Conservation (phyloP, 1,139 yeast genomes). For the Geotrichum australiense region DNA sequence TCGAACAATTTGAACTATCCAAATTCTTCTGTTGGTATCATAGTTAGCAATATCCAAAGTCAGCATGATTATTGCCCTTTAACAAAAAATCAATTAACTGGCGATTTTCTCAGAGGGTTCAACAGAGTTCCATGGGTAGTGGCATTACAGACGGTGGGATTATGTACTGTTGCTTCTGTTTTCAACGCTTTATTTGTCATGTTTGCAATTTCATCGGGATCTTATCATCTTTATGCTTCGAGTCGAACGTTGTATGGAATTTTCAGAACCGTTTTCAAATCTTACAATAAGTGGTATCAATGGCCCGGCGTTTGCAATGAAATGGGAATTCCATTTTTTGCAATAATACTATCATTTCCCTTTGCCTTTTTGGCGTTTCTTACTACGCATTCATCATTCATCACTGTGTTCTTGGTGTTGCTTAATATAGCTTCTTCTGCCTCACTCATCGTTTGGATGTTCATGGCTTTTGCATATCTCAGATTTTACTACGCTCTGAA, state of each 20-base stretch:
- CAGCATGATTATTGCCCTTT: conserved; percentile 9
- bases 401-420: conserved; percentile 59
- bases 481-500: conserved; percentile 61
- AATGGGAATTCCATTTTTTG: conserved; percentile 64
- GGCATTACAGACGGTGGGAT: conserved; percentile 63
- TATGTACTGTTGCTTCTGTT: conserved; percentile 55
- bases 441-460: conserved; percentile 72
- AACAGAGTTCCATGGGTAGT: conserved; percentile 54
- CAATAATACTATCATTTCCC: conserved; percentile 56
- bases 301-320: conserved; percentile 53
- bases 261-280: conserved; percentile 34
- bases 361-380: conserved; percentile 57
- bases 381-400: conserved; percentile 51
- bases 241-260: conserved; percentile 73
- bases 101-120: conserved; percentile 18
- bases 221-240: conserved; percentile 70
- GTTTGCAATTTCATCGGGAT: conserved; percentile 71
- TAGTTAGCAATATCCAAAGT: conserved; percentile 8
- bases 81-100: conserved; percentile 4
- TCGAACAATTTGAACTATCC: background rate
- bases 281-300: conserved; percentile 54
- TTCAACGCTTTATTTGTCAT: conserved; percentile 62
- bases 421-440: conserved; percentile 62
- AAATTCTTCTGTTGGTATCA: conserved; percentile 2
- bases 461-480: conserved; percentile 67